Evolutionary conservation across 495 filamentous ascomycete species (phyloP), one percentile per base, ranked within the genome.

Genomic region (Neurospora sp.): DNA sequence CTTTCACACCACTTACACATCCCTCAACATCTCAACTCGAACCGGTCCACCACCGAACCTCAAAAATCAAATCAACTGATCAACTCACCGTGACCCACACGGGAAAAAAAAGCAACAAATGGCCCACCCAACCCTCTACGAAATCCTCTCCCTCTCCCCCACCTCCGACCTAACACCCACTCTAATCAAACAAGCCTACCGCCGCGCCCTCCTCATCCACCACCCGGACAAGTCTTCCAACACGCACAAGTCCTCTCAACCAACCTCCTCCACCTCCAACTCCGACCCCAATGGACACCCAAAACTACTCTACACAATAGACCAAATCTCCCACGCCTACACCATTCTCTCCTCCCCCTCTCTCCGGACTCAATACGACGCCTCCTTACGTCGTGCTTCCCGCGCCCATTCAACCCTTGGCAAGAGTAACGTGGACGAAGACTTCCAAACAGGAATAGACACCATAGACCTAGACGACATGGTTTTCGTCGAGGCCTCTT

Each of bases 391-490:
- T 2, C 0, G 7, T 91, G 5, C 82, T 82, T 10, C 77, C 88
- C 37, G 7, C 37, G 9, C 38, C 38, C 38, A 39, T 11, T 1
- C 38, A 39, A 39, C 38, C 38, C 38, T 39, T 11, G 38, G 38
- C 11, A 39, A 39, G 10, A 3, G 38, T 39, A 39, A 38, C 7
- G 37, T 38, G 0, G 37, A 9, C 37, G 8, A 77, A 39, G 79
- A 81, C 1, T 90, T 89, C 78, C 89, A 89, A 73, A 91, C 91
- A 0, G 93, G 92, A 3, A 80, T 94, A 39, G 93, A 96, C 79
- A 87, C 87, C 2, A 86, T 96, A n/a, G 94, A 97, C 83, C 82
- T 97, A 31, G 94, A 96, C 78, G 93, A 94, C 75, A 80, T 97
- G 38, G 81, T 75, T 1, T 90, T 82, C 73, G 88, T 91, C 71